phyloP scores from a whole-genome alignment of 2,329 filamentous ascomycete genomes.

The Penicillium sp. region DNA sequence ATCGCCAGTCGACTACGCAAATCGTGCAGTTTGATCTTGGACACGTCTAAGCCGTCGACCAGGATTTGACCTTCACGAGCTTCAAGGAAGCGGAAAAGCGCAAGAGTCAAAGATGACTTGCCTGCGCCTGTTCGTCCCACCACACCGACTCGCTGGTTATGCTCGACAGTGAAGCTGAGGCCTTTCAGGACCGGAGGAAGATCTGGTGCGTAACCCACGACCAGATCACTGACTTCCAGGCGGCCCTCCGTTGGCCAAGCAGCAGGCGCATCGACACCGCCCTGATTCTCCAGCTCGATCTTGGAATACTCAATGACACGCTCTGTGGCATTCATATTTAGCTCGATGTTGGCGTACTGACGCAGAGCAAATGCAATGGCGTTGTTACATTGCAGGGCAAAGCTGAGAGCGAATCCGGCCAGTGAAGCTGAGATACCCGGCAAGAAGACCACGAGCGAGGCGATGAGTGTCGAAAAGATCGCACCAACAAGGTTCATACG shows the following conservation, averaged over 20 bases:
- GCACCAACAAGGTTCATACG: constrained; percentile 67
- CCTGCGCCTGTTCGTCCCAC: constrained; percentile 35
- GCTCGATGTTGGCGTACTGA: constrained; percentile 65
- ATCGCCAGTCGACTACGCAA: constrained; percentile 71
- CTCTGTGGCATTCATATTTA: constrained; percentile 41
- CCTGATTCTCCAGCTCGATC: constrained; percentile 28
- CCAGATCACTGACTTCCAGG: constrained; percentile 68
- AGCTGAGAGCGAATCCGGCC: constrained; percentile 71
- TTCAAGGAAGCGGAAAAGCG: constrained; percentile 32
- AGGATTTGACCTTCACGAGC: constrained; percentile 24
- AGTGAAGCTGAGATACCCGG: constrained; percentile 63
- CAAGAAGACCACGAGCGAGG: constrained; percentile 59
- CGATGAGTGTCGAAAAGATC: constrained; percentile 64
- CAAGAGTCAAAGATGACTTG: constrained; percentile 32
- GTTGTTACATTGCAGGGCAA: constrained; percentile 66
- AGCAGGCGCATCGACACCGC: constrained; percentile 24
- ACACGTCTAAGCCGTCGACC: constrained; percentile 48
- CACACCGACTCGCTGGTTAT: constrained; percentile 29
- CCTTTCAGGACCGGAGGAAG: constrained; percentile 47
- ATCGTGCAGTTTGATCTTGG: constrained; percentile 45
- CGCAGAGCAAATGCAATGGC: constrained; percentile 64
- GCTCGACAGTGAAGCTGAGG: constrained; percentile 24
- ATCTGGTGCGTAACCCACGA: constrained; percentile 67
- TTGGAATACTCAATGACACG: constrained; percentile 54
- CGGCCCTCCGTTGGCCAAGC: constrained; percentile 53